Conservation (phyloP, 202 grass and related monocot genomes). For the Musa balbisiana region DNA sequence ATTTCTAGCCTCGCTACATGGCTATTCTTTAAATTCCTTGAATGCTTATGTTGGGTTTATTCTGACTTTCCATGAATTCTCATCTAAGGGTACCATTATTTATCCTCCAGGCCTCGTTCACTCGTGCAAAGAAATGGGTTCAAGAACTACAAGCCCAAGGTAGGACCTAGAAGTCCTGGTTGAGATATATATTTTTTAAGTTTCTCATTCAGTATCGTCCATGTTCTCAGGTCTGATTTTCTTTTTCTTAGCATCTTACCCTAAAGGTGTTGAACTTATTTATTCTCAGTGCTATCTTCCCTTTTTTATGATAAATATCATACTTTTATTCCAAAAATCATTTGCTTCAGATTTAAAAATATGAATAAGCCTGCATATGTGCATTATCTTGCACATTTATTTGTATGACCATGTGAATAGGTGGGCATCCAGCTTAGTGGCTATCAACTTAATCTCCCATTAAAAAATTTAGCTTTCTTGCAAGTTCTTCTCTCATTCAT, state of each 20-base stretch:
- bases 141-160: conserved; percentile 98
- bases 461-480: too few relatives aligned
- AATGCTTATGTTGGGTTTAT: neutral
- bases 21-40: too few relatives aligned
- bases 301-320: neutral
- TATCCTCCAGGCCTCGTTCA: conserved; percentile 54
- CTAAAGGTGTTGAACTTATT: neutral
- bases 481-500: too few relatives aligned
- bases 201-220: neutral
- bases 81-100: neutral
- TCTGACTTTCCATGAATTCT: neutral
- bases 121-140: conserved; percentile 92
- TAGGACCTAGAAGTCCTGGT: conserved; percentile 16
- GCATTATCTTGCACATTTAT: too few relatives aligned
- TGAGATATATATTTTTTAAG: neutral
- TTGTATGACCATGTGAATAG: too few relatives aligned
- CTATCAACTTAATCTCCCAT: too few relatives aligned
- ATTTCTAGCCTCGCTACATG: neutral
- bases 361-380: too few relatives aligned
- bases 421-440: too few relatives aligned
- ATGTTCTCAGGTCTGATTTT: neutral
- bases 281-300: neutral
- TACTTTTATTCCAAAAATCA: neutral
- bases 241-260: neutral
- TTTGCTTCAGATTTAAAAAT: neutral